phyloP scores from a whole-genome alignment of 257 asterid genomes.

The Sherardia arvensis region DNA sequence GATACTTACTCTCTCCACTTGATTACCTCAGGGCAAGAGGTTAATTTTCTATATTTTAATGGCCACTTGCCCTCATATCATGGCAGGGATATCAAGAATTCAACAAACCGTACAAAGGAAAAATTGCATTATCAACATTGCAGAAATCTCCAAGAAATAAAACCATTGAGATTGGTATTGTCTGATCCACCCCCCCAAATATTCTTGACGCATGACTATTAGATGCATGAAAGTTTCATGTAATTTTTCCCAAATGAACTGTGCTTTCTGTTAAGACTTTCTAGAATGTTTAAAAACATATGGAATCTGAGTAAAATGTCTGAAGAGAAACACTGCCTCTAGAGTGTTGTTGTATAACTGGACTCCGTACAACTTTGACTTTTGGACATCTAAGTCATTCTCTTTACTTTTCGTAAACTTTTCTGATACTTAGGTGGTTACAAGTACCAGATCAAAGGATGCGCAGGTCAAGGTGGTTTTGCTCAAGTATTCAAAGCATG shows the following conservation, averaged over 20 bases:
- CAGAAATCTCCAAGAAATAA: constrained; percentile 71
- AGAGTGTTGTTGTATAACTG: background rate
- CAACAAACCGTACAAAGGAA: constrained; percentile 72
- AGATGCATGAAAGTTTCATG: background rate
- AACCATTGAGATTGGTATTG: constrained; percentile 65
- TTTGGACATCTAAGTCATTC: background rate
- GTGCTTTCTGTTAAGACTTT: background rate
- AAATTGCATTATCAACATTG: constrained; percentile 58
- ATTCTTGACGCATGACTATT: background rate
- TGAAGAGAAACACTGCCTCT: background rate
- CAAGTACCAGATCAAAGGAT: constrained; percentile 90
- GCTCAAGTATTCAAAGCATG: constrained; percentile 92
- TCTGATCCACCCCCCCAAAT: background rate
- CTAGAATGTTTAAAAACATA: background rate
- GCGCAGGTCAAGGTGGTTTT: constrained; percentile 99
- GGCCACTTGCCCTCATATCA: background rate
- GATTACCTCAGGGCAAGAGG: background rate
- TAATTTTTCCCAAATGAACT: background rate
- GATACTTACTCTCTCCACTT: constrained; percentile 7
- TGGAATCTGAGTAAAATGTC: background rate
- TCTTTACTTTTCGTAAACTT: constrained; percentile 8
- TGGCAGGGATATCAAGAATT: constrained; percentile 59
- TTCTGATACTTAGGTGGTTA: constrained; percentile 49
- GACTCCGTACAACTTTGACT: background rate
- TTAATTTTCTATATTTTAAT: background rate